Evolutionary conservation across 2,329 filamentous ascomycete species (phyloP), one percentile per base, ranked within the genome.

Genomic region (Furcasterigmium sp.): DNA sequence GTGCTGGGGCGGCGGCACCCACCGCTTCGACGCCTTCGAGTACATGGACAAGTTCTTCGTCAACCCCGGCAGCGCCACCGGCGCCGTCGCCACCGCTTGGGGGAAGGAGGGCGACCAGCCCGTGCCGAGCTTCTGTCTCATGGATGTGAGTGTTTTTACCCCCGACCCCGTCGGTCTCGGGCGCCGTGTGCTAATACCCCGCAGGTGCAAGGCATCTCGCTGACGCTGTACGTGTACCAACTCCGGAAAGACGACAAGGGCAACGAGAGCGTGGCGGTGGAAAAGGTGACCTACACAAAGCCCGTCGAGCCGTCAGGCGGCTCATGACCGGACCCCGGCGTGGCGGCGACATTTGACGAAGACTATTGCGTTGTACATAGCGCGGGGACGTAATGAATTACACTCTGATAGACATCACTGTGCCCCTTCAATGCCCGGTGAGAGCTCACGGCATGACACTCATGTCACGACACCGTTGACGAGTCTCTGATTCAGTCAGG

Each of bases 151-250:
- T 84, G 37, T 43, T 40, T n/a, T n/a, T n/a, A n/a, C n/a, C n/a
- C n/a, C n/a, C n/a, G n/a, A n/a, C 35, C 40, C 5, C 14, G 2
- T 41, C 14, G 14, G 13, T n/a, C 29, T 13, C 14, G 29, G 13
- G 8, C 29, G 29, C 14, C 29, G 8, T 32, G 10, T 15, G 29
- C 10, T 32, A n/a, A 5, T 13, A 9, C 10, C n/a, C 30, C 53
- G 48, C 54, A 95, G 89, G 88, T 95, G 28, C 91, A 97, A 78
- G 91, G 91, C 25, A 94, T 96, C 61, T 94, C 94, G 14, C 77
- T 97, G 52, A 94, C 94, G 46, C 75, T 97, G 39, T 97, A 97
- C 63, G 91, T 97, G 42, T 97, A 97, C 62, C 86, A 91, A 62
- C 65, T 91, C 57, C 80, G 84, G 61, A 89, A 85, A 59, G 85